phyloP scores from a whole-genome alignment of 345 rosid species.

The Aquilaria sinensis region DNA sequence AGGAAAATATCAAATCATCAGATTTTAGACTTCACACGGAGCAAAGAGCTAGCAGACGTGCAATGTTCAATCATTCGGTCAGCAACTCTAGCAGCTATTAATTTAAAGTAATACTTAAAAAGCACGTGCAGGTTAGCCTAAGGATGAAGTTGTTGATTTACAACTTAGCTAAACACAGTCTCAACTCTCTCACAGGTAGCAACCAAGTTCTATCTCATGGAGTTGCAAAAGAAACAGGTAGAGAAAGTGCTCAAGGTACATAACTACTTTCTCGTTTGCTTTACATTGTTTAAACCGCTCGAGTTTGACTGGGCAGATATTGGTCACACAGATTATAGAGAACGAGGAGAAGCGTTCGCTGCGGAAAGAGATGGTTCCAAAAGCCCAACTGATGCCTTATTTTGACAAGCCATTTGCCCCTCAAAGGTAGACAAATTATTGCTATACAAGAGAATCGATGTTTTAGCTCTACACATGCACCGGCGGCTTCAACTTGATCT shows the following conservation, averaged over 20 bases:
- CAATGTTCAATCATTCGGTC: conserved; percentile 80
- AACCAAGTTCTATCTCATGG: conserved; percentile 52
- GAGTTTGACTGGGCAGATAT: background rate
- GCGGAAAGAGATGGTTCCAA: conserved; percentile 84
- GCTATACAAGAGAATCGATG: no score
- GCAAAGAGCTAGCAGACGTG: conserved; percentile 75
- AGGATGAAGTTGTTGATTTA: background rate
- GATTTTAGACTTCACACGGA: conserved; percentile 75
- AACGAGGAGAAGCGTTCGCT: conserved; percentile 64
- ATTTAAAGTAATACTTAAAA: background rate
- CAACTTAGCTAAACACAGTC: background rate
- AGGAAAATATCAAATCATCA: conserved; percentile 61
- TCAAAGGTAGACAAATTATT: conserved; percentile 34
- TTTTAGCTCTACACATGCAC: conserved; percentile 5
- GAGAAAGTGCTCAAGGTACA: conserved; percentile 64
- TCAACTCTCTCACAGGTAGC: conserved; percentile 41
- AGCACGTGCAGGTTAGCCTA: no score
- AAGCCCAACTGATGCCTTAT: conserved; percentile 81
- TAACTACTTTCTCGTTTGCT: background rate
- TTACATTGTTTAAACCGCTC: background rate
- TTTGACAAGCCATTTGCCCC: conserved; percentile 78
- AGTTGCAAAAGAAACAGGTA: conserved; percentile 49
- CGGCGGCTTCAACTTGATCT: no score
- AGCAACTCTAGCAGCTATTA: background rate
- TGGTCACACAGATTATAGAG: conserved; percentile 49